Base-by-base conservation (phyloP, 2,329 filamentous ascomycete genomes). In the Pseudogymnoascus sp. region DNA sequence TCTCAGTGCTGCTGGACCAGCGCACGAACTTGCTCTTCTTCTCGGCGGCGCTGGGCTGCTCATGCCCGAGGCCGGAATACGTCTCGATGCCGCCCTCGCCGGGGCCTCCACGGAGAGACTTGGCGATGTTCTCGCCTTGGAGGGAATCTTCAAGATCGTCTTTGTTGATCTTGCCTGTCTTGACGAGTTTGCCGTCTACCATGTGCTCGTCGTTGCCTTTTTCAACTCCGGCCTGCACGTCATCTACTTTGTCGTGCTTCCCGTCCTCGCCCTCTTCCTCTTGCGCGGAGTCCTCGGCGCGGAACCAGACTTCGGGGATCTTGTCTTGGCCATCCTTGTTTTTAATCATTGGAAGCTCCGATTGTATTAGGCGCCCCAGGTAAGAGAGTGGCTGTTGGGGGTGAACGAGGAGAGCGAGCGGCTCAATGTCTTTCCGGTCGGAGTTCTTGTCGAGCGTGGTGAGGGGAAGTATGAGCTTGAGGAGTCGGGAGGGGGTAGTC, bases 321-420 rank as follows among this genome's bases (percentile, higher is more conserved):
- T 86, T 85, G 63, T 90, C 83, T 5, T 83, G 81, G 7, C 86
- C 82, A 55, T 84, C 73, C 60, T 81, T 80, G 0, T 80, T 76
- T 1, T 80, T 80, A 0, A 82, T 77, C 3, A 92, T 77, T 0
- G 83, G 82, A 0, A 96, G 77, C 72, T 96, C 92, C 59, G 90
- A 88, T 69, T 96, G 92, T 52, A 96, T 92, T 2, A 96, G 76
- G 7, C 90, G 83, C 71, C 95, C 90, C 39, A 96, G 83, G 71
- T 96, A 95, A 7, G 90, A 95, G 2, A 96, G 79, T 0, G 92
- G 92, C 69, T 96, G 92, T 63, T 95, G 89, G 0, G 92, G 91
- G 67, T 96, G 92, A 0, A 96, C 81, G 2, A 96, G 82, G 0
- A 96, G 80, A 0, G 91, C 91, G 10, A 96, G 77, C 0, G 91